phyloP scores from a whole-genome alignment of 2,329 filamentous ascomycete species.

The Claviceps humidiphila region DNA sequence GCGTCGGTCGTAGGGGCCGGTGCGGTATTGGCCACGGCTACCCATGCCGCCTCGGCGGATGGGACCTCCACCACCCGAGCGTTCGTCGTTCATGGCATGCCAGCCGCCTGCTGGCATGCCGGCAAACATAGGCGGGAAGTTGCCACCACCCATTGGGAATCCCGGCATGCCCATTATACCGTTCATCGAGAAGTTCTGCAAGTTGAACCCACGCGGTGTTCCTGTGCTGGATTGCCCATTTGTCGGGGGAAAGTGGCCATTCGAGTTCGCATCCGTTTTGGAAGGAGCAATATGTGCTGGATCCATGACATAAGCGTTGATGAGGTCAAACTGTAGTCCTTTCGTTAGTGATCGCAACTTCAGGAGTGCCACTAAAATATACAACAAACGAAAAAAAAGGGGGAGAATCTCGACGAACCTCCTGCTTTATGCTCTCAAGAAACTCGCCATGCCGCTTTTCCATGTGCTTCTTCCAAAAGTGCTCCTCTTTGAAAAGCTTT shows the following conservation, averaged over 20 bases:
- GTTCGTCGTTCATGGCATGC: conserved; percentile 39
- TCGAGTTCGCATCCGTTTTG: conserved; percentile 84
- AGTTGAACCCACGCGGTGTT: conserved; percentile 83
- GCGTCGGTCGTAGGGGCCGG: conserved; percentile 64
- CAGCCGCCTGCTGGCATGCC: conserved; percentile 35
- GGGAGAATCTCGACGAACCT: conserved; percentile 50
- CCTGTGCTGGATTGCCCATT: conserved; percentile 65
- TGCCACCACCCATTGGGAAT: conserved; percentile 38
- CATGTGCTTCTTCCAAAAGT: conserved; percentile 96
- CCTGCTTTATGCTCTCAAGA: conserved; percentile 64
- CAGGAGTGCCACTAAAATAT: neutral
- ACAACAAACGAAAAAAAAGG: neutral
- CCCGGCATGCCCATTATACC: conserved; percentile 46
- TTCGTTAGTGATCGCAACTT: conserved; percentile 6
- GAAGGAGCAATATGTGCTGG: conserved; percentile 90
- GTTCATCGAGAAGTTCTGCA: conserved; percentile 56
- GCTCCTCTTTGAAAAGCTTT: conserved; percentile 92
- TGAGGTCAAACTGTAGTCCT: conserved; percentile 56
- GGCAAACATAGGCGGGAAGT: conserved; percentile 43
- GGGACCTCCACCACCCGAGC: conserved; percentile 46
- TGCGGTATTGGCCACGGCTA: conserved; percentile 41
- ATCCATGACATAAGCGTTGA: conserved; percentile 90
- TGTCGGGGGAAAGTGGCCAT: conserved; percentile 80
- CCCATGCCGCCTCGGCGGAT: conserved; percentile 52
- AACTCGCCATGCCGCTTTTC: conserved; percentile 92